Evolutionary conservation across 768 basidiomycete genomes (phyloP).

Genomic region (Mrakia frigida): DNA sequence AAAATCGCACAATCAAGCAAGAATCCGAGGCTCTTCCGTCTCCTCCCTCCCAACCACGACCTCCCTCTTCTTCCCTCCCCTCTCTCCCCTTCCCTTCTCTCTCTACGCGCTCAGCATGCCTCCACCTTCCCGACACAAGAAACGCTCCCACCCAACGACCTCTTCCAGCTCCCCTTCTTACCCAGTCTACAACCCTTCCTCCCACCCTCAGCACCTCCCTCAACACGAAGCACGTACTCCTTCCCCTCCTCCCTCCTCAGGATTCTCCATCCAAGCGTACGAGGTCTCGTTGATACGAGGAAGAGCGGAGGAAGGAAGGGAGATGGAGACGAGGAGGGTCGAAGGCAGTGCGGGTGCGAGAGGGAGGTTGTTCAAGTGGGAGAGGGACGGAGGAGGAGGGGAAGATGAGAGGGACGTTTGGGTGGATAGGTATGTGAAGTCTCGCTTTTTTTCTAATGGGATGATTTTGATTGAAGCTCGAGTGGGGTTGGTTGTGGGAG

Average conservation of each 20-base stretch:
- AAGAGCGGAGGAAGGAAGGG: constrained; percentile 38
- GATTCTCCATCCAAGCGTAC: constrained; percentile 56
- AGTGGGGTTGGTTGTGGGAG: neutral
- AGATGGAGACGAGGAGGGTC: constrained; percentile 20
- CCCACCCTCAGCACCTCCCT: constrained; percentile 4
- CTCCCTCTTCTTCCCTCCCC: neutral
- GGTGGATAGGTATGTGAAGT: constrained; percentile 67
- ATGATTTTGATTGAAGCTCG: constrained; percentile 33
- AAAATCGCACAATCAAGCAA: too few relatives aligned
- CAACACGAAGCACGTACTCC: neutral
- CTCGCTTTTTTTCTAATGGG: constrained; percentile 17
- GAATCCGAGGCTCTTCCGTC: too few relatives aligned
- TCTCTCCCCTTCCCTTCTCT: neutral
- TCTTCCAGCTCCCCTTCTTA: neutral
- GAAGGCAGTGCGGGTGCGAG: constrained; percentile 37
- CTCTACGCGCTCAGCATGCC: neutral
- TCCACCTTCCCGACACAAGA: neutral
- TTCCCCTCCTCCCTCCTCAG: neutral
- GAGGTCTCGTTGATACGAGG: constrained; percentile 64
- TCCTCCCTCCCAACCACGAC: too few relatives aligned
- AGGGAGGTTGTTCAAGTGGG: constrained; percentile 45
- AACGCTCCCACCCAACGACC: constrained; percentile 5
- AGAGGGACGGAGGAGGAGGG: constrained; percentile 29
- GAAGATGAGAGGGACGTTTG: constrained; percentile 50
- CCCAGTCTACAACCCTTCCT: constrained; percentile 5